A percentile compares a stretch with the other conserved stretches of the same genome.
Conservation (phyloP, 768 basidiomycete genomes). For the Mycena galopus region DNA sequence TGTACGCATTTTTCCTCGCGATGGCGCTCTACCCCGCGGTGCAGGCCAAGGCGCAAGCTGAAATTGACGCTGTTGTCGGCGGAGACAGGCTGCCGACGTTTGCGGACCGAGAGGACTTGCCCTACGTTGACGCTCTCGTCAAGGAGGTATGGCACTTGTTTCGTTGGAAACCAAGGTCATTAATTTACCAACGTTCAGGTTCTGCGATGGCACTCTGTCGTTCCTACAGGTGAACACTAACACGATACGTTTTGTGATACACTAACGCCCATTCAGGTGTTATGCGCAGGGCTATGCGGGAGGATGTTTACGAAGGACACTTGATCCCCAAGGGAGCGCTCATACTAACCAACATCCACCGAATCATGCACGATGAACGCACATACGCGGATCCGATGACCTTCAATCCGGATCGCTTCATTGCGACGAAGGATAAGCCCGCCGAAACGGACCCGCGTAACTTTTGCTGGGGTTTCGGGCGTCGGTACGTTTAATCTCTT, state of each 20-base stretch:
- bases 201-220: conserved; percentile 62
- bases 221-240: conserved; percentile 53
- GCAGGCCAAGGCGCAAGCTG: conserved; percentile 70
- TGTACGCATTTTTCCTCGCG: conserved; percentile 73
- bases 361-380: conserved; percentile 65
- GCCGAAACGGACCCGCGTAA: conserved; percentile 70
- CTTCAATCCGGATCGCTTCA: conserved; percentile 74
- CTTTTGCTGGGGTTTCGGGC: conserved; percentile 78
- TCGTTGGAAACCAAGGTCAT: not conserved
- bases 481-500: conserved; percentile 57
- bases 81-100: conserved; percentile 71
- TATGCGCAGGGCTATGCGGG: conserved; percentile 69
- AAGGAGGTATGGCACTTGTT: conserved; percentile 59
- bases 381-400: conserved; percentile 65
- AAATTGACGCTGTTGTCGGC: conserved; percentile 73
- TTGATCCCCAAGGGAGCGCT: conserved; percentile 71
- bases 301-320: conserved; percentile 73
- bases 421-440: conserved; percentile 55
- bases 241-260: conserved; percentile 14
- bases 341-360: conserved; percentile 61
- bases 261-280: conserved; percentile 50
- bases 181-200: conserved; percentile 36
- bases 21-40: conserved; percentile 69
- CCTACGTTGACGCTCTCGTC: conserved; percentile 70
- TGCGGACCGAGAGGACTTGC: conserved; percentile 67